Evolutionary conservation across 768 basidiomycete species (phyloP).

Genomic region (Harrya chromipes): DNA sequence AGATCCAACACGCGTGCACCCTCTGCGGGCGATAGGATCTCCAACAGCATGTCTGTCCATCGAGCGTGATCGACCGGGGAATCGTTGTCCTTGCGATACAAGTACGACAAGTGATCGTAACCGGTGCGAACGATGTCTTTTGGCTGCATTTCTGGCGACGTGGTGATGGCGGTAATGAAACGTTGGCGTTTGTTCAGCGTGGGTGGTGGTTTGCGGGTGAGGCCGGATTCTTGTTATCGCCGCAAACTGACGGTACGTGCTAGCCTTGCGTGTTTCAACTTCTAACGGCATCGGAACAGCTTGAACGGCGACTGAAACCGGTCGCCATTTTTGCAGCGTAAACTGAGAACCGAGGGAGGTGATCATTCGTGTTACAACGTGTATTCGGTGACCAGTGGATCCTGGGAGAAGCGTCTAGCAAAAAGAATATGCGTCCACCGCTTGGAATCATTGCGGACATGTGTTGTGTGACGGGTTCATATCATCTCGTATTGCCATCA

Average conservation of each 20-base stretch:
- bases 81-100: slow-evolving; percentile 2
- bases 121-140: slow-evolving; percentile 3
- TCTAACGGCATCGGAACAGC: too few relatives aligned
- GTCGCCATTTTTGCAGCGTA: not conserved
- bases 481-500: too few relatives aligned
- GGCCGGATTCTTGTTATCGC: slow-evolving; percentile 7
- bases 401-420: not conserved
- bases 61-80: not conserved
- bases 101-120: slow-evolving; percentile 2
- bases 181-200: not conserved
- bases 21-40: not conserved
- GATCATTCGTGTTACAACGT: not conserved
- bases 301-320: too few relatives aligned
- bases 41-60: slow-evolving; percentile 1
- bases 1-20: slow-evolving; percentile 4
- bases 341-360: too few relatives aligned
- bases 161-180: slow-evolving; percentile 23
- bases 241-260: not conserved
- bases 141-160: slow-evolving; percentile 4
- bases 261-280: too few relatives aligned
- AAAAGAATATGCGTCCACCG: too few relatives aligned
- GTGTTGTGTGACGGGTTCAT: too few relatives aligned
- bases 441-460: too few relatives aligned
- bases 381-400: slow-evolving; percentile 5
- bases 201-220: not conserved